A percentile compares a stretch with the other conserved stretches of the same genome.
phyloP scores from a whole-genome alignment of 2,329 filamentous ascomycete genomes.

The Trichophyton mentagrophytes region DNA sequence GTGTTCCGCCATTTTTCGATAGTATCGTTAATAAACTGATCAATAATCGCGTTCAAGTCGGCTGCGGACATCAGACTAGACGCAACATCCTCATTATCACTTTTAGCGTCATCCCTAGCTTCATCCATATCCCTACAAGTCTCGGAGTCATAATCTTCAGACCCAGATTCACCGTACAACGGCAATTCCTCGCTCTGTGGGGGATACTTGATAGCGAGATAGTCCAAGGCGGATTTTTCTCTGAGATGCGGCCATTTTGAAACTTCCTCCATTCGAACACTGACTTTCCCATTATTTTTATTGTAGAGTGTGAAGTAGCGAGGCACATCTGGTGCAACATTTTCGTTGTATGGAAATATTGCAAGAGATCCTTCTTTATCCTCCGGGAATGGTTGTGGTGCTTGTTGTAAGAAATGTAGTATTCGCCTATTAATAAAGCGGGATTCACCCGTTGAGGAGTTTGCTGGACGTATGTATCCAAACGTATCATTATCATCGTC shows the following conservation, averaged over 20 bases:
- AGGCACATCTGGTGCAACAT: neutral
- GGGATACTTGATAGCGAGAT: constrained; percentile 34
- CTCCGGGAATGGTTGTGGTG: constrained; percentile 14
- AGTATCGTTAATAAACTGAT: constrained; percentile 41
- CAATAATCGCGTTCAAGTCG: constrained; percentile 42
- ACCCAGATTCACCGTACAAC: constrained; percentile 43
- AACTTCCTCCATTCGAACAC: constrained; percentile 19
- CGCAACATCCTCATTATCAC: constrained; percentile 10
- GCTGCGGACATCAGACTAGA: constrained; percentile 28
- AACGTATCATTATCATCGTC: constrained; percentile 17
- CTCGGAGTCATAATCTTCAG: constrained; percentile 44
- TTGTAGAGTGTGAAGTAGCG: constrained; percentile 22
- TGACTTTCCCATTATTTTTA: constrained; percentile 16
- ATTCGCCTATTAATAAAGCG: constrained; percentile 23
- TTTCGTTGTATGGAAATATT: constrained; percentile 13
- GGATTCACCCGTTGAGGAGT: constrained; percentile 18
- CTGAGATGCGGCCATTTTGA: constrained; percentile 20
- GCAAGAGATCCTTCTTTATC: constrained; percentile 18
- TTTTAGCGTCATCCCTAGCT: constrained; percentile 32
- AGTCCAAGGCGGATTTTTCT: constrained; percentile 17
- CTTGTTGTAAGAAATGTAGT: constrained; percentile 19
- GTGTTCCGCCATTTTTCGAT: constrained; percentile 45
- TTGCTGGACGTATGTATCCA: constrained; percentile 17
- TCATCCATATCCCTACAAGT: constrained; percentile 51
- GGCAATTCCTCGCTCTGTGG: constrained; percentile 34